These are phyloP conservation scores for Penicillium digitatum DNA, from an alignment of 2,329 filamentous ascomycete species.

Conservation along the genomic window DNA sequence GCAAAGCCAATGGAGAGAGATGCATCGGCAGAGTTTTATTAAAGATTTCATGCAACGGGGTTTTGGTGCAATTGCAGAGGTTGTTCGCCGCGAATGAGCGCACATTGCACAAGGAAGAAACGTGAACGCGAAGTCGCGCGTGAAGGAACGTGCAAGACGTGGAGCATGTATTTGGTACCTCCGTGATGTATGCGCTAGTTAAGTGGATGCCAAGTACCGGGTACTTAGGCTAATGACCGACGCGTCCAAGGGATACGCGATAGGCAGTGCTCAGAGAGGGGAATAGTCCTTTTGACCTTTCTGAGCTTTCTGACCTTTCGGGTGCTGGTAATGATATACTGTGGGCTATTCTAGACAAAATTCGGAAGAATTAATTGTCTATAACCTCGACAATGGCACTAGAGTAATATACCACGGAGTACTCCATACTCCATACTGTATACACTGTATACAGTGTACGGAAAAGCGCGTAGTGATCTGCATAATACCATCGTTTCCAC, in stretches of 20 bases:
- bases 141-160: neutral
- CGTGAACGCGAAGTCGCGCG: slow-evolving; percentile 1
- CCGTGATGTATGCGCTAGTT: neutral
- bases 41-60: neutral
- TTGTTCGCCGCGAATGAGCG: neutral
- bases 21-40: slow-evolving; percentile 7
- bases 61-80: neutral
- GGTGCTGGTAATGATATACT: neutral
- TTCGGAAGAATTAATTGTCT: neutral
- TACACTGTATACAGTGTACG: neutral
- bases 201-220: neutral
- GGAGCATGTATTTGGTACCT: slow-evolving; percentile 3
- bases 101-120: slow-evolving; percentile 1
- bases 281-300: neutral
- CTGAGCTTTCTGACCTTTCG: neutral
- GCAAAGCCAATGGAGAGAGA: neutral
- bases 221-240: slow-evolving; percentile 1
- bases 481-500: neutral
- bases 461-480: slow-evolving; percentile 2
- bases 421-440: too few relatives aligned
- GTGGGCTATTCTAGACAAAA: neutral
- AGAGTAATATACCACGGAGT: neutral
- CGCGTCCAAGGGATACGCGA: slow-evolving; percentile 15
- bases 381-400: neutral
- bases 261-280: neutral